A percentile compares a stretch with the other conserved stretches of the same genome.
These are phyloP conservation scores for Leptosphaerulina australis DNA, from an alignment of 2,329 filamentous ascomycete species.

Conservation along the genomic window DNA sequence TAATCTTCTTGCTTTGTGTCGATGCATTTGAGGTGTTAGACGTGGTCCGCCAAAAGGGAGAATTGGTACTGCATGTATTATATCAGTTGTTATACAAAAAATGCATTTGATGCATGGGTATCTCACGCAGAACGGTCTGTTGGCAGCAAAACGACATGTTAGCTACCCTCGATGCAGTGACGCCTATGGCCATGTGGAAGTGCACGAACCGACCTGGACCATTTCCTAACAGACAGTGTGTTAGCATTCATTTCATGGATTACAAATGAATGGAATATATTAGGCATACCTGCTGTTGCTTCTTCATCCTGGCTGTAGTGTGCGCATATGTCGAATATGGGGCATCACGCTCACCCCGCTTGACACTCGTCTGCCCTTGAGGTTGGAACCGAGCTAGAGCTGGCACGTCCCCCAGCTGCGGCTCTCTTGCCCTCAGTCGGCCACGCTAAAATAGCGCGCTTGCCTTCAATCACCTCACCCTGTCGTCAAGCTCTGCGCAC, in stretches of 20 bases:
- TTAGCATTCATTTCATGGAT: constrained; percentile 26
- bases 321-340: constrained; percentile 47
- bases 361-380: constrained; percentile 7
- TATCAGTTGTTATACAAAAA: neutral
- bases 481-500: constrained; percentile 14
- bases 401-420: constrained; percentile 5
- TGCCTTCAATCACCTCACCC: constrained; percentile 1
- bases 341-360: constrained; percentile 18
- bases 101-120: neutral
- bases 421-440: constrained; percentile 9
- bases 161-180: constrained; percentile 44
- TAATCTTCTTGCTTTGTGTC: constrained; percentile 69
- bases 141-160: constrained; percentile 37
- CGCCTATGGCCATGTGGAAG: constrained; percentile 27
- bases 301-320: constrained; percentile 24
- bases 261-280: too few species aligned
- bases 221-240: constrained; percentile 73
- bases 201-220: constrained; percentile 94
- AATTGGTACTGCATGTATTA: constrained; percentile 68
- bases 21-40: constrained; percentile 48
- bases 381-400: constrained; percentile 7
- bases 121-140: constrained; percentile 49
- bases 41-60: constrained; percentile 82
- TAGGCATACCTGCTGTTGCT: constrained; percentile 53
- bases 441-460: constrained; percentile 7